Conservation (phyloP, 176 grass and related monocot species). For the Cenchrus fungigraminus region DNA sequence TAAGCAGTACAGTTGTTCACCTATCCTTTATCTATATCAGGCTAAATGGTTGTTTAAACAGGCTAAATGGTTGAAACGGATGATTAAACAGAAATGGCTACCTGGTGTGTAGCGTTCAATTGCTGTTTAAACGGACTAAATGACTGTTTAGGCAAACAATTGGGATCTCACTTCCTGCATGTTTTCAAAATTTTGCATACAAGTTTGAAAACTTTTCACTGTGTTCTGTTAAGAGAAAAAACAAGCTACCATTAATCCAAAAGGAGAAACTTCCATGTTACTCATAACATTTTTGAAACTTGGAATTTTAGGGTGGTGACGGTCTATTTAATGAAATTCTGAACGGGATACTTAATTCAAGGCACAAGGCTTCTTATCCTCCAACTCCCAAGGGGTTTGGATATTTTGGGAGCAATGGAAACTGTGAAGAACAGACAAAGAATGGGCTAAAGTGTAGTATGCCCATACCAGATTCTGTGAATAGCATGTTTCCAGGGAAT, state of each 20-base stretch:
- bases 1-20: too few relatives aligned
- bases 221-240: constrained; percentile 7
- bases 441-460: constrained; percentile 41
- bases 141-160: too few relatives aligned
- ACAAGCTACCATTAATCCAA: background rate
- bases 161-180: background rate
- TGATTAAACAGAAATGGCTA: too few relatives aligned
- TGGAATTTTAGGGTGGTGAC: constrained; percentile 77
- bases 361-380: constrained; percentile 68
- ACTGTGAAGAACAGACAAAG: constrained; percentile 43
- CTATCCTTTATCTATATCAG: too few relatives aligned
- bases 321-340: constrained; percentile 94
- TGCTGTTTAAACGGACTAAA: too few relatives aligned
- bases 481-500: constrained; percentile 46
- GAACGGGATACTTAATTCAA: constrained; percentile 79
- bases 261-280: background rate
- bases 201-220: constrained; percentile 6
- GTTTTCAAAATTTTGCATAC: background rate
- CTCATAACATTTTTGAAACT: constrained; percentile 18
- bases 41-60: too few relatives aligned
- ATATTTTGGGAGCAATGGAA: constrained; percentile 34
- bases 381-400: constrained; percentile 64
- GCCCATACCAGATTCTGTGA: constrained; percentile 49
- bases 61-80: too few relatives aligned
- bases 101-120: too few relatives aligned